phyloP scores from a whole-genome alignment of 2,329 filamentous ascomycete species.

The Pseudocercospora eumusae region DNA sequence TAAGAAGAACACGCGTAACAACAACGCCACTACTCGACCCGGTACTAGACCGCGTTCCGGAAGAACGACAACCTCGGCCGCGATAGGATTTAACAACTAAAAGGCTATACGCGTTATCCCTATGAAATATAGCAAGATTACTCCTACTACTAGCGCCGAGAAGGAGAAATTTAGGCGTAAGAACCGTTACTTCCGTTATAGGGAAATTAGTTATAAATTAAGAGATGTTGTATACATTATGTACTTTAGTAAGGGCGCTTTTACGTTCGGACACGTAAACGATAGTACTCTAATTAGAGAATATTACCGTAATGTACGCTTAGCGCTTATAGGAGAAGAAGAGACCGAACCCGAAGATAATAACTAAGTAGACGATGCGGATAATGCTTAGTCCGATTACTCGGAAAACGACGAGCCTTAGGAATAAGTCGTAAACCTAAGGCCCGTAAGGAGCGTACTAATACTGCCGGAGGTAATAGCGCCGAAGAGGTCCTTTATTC shows the following conservation, averaged over 20 bases:
- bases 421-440: background rate
- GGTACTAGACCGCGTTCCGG: too few species aligned
- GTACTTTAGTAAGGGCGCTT: background rate
- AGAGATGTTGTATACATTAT: background rate
- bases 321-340: background rate
- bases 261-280: background rate
- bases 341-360: too few species aligned
- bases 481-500: too few species aligned
- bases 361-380: too few species aligned
- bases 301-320: background rate
- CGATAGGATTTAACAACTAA: background rate
- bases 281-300: background rate
- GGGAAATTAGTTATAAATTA: background rate
- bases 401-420: background rate
- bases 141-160: background rate
- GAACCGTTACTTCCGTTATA: background rate
- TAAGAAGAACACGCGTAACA: background rate
- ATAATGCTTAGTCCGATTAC: too few species aligned
- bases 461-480: too few species aligned
- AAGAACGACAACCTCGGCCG: too few species aligned
- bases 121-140: background rate
- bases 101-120: background rate
- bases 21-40: too few species aligned
- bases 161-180: background rate
- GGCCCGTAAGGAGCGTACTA: too few species aligned